phyloP scores from a whole-genome alignment of 768 basidiomycete species.

The Mycena filopes region DNA sequence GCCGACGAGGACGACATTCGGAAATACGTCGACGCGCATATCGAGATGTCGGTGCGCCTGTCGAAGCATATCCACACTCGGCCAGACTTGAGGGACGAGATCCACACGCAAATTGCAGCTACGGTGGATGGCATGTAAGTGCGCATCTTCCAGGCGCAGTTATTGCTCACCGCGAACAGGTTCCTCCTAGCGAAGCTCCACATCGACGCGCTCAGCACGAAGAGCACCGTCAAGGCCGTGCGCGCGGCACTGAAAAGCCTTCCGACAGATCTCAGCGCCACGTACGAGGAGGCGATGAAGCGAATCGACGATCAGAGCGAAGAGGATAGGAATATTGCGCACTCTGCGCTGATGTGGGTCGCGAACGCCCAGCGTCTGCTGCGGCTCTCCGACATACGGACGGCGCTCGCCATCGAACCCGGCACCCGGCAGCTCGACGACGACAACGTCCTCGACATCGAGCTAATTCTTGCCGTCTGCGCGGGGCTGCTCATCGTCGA shows the following conservation, averaged over 20 bases:
- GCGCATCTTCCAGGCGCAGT: too few relatives aligned
- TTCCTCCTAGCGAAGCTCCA: constrained; percentile 13
- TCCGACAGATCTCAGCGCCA: background rate
- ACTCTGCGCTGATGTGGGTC: background rate
- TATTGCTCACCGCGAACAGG: background rate
- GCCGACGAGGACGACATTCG: background rate
- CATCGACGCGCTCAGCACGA: background rate
- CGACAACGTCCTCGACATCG: background rate
- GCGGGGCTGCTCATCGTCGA: background rate
- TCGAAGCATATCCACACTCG: background rate
- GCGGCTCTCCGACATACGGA: background rate
- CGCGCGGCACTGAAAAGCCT: background rate
- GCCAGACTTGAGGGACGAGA: background rate
- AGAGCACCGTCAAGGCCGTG: background rate
- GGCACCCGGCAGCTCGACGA: background rate
- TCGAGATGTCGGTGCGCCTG: background rate
- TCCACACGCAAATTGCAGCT: background rate
- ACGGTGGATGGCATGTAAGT: too few relatives aligned
- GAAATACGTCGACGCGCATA: background rate
- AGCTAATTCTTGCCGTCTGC: background rate
- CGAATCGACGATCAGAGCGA: constrained; percentile 2
- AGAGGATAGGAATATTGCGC: constrained; percentile 1
- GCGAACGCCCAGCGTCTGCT: background rate
- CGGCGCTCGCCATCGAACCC: background rate
- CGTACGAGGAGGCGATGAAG: background rate